Base-by-base conservation (phyloP, 495 filamentous ascomycete species). In the Penicillium herquei region DNA sequence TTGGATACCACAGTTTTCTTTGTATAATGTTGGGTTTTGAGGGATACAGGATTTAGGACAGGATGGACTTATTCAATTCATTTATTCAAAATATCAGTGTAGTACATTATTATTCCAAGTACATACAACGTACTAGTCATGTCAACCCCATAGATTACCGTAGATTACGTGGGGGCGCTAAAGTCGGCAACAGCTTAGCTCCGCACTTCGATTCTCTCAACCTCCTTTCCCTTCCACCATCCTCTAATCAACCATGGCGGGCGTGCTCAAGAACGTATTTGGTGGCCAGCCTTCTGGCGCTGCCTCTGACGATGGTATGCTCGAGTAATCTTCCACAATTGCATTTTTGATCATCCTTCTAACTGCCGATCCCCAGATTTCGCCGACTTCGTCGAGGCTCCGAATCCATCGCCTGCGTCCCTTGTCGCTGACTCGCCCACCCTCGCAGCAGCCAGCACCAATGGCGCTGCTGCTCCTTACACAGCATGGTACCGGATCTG, bases 401-500 rank as follows among this genome's bases (percentile, higher is more conserved):
- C 87, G 56, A 79, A 84, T 21, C 83, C 88, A 48, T 78, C 80
- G 9, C 85, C 86, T 54, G 75, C 72, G 18, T 80, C 78, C 30
- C 68, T 81, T 56, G 51, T 74, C 56, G 65, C 71, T 53, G 67
- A 70, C 21, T 56, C 70, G n/a, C 68, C 73, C 31, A 66, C 71
- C 51, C 67, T 72, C 44, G 78, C 74, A 45, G 71, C 77, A 31
- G 68, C 75, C 49, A 74, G 78, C 58, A 75, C 78, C 34, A 72
- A 81, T 49, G 80, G 37, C 21, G 62, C 69, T 34, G 70, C 63
- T 39, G 76, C 74, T 26, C 84, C 89, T 11, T 96, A 88, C 70
- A 96, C 94, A 41, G 90, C 90, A 77, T 98, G 94, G 94, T 98
- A 98, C 75, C 89, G 91, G 35, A 78, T 98, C 31, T 94, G 93